Evolutionary conservation across 345 rosid genomes (phyloP).

Genomic region (Alliaria petiolata): DNA sequence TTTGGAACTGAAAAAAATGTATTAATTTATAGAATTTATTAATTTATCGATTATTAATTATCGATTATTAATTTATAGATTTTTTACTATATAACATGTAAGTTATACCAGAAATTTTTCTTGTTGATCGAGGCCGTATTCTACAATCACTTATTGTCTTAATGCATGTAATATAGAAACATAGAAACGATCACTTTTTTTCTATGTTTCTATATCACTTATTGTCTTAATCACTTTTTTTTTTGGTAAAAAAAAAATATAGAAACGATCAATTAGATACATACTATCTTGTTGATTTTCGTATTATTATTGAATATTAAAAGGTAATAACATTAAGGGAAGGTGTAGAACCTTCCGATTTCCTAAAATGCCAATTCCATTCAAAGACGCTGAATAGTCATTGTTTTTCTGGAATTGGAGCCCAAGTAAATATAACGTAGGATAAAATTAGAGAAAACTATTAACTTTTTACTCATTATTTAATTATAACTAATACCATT

Average conservation of each 20-base stretch:
- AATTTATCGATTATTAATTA: no score
- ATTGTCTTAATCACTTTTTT: no score
- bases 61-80: no score
- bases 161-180: not conserved
- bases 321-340: no score
- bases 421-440: not conserved
- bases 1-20: no score
- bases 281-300: not conserved
- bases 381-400: not conserved
- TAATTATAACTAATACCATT: not conserved
- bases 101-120: not conserved
- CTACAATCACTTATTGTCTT: not conserved
- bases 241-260: no score
- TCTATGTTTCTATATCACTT: no score
- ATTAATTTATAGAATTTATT: no score
- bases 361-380: not conserved
- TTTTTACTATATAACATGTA: not conserved
- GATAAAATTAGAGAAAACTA: no score
- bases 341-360: not conserved
- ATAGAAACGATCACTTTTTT: no score
- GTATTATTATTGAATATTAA: no score
- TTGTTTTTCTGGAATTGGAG: not conserved
- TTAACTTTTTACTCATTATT: not conserved
- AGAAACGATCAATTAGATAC: not conserved
- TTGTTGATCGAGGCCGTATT: not conserved